Evolutionary conservation across 164 flowering plant genomes (phyloP).

Genomic region (Stephania cephalantha): DNA sequence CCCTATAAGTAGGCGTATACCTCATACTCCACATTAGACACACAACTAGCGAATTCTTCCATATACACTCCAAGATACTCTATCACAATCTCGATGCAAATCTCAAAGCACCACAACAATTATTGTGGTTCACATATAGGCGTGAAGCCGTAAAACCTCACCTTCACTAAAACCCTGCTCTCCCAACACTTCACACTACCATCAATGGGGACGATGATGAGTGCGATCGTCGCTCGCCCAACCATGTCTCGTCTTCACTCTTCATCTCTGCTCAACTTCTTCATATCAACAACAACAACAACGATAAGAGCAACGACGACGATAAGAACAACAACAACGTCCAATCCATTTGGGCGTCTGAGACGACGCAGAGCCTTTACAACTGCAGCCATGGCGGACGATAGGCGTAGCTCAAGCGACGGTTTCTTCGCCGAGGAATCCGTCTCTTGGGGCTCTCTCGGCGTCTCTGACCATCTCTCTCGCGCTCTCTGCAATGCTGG

Average conservation of each 20-base stretch:
- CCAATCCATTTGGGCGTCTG: neutral
- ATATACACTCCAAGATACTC: no score
- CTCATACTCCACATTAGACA: no score
- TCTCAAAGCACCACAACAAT: no score
- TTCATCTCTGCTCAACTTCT: neutral
- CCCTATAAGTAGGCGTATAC: no score
- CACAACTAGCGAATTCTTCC: no score
- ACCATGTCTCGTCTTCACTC: neutral
- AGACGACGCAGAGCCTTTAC: conserved; percentile 23
- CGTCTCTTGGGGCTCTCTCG: conserved; percentile 74
- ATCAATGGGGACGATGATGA: neutral
- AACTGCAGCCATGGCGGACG: conserved; percentile 21
- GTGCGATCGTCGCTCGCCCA: neutral
- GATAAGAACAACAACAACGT: neutral
- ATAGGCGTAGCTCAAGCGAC: conserved; percentile 14
- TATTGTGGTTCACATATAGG: no score
- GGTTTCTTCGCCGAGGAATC: conserved; percentile 59
- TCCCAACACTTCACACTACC: neutral
- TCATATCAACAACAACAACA: no score
- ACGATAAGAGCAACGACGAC: no score
- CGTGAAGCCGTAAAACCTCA: neutral
- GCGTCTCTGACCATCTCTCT: conserved; percentile 54
- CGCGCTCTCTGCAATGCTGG: conserved; percentile 50
- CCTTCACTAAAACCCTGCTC: neutral
- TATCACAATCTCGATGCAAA: no score